Conservation (phyloP, 176 grass and related monocot genomes). For the sorghum (Sorghum bicolor) region Sorghum_bicolor_NCBIv3 NC_012875.2:48443001-48443500, state of each 20-base stretch:
- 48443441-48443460: background rate
- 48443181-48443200: background rate
- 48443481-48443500: background rate
- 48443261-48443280: background rate
- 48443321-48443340: background rate
- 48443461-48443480: background rate
- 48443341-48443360: background rate
- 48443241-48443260: background rate
- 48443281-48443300: background rate
- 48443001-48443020: slow-evolving; percentile 78
- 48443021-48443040: slow-evolving; percentile 85
- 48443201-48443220: background rate
- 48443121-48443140: slow-evolving; percentile 95
- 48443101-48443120: slow-evolving; percentile 87
- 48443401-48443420: background rate
- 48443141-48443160: slow-evolving; percentile 29
- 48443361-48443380: background rate
- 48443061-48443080: slow-evolving; percentile 84
- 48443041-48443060: slow-evolving; percentile 61
- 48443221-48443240: background rate
- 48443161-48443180: background rate
- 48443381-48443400: background rate
- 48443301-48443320: background rate
- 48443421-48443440: background rate
- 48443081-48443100: slow-evolving; percentile 75